Conservation (phyloP, 805 yeast genomes). For the Starmerella khaoyaiensis region DNA sequence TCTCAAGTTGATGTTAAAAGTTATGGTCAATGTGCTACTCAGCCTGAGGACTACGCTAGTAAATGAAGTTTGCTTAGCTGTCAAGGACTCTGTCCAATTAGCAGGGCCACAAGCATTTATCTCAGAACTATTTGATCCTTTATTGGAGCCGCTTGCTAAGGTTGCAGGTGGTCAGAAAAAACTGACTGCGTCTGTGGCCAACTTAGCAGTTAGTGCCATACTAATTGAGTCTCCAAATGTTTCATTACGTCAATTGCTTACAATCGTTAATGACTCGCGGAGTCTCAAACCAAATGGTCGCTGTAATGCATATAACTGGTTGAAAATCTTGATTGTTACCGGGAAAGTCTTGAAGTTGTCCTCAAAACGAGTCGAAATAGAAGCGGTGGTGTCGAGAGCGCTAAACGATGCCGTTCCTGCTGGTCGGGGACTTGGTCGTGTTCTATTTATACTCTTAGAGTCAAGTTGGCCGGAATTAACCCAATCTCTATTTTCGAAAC, state of each 20-base stretch:
- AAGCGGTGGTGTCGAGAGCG: constrained; percentile 43
- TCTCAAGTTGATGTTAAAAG: constrained; percentile 38
- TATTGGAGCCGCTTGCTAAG: constrained; percentile 38
- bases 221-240: constrained; percentile 30
- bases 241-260: constrained; percentile 7
- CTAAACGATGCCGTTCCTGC: constrained; percentile 67
- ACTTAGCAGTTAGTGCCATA: constrained; percentile 35
- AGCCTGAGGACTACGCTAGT: constrained; percentile 81
- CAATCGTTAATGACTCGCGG: constrained; percentile 34
- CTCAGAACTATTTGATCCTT: constrained; percentile 34
- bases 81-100: constrained; percentile 43
- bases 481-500: constrained; percentile 28
- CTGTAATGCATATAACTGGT: constrained; percentile 54
- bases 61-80: constrained; percentile 57
- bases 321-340: constrained; percentile 39
- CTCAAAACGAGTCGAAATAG: constrained; percentile 26
- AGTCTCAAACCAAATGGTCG: constrained; percentile 68
- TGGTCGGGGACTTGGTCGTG: constrained; percentile 64
- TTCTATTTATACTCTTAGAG: constrained; percentile 58
- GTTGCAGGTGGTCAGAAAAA: constrained; percentile 49
- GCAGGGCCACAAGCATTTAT: constrained; percentile 15
- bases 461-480: constrained; percentile 43
- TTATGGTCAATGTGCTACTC: constrained; percentile 48
- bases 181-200: constrained; percentile 43
- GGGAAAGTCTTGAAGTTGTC: neutral